Evolutionary conservation across 2,329 filamentous ascomycete genomes (phyloP).

Genomic region (Sporothrix schenckii): DNA sequence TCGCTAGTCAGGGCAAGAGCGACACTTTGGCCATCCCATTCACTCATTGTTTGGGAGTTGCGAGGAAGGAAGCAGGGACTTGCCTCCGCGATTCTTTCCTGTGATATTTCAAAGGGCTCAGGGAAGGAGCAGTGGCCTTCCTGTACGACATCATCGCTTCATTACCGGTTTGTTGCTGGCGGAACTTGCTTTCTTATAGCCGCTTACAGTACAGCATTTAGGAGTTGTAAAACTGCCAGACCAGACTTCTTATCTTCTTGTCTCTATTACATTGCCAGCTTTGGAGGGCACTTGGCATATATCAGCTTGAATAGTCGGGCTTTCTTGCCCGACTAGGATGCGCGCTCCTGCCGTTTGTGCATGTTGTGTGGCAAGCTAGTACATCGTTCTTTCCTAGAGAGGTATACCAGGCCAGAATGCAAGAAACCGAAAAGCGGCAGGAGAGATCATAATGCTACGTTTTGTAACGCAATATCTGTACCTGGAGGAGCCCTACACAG

Average conservation of each 20-base stretch:
- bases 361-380: neutral
- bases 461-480: neutral
- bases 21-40: neutral
- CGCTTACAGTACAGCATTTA: too few species aligned
- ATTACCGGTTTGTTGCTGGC: too few species aligned
- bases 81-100: neutral
- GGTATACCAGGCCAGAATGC: neutral
- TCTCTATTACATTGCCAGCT: too few species aligned
- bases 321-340: constrained; percentile 2
- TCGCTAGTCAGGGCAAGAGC: constrained; percentile 7
- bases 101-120: neutral
- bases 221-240: too few species aligned
- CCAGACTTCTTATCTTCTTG: too few species aligned
- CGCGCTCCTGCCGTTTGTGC: constrained; percentile 7
- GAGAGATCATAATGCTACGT: too few species aligned
- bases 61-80: neutral
- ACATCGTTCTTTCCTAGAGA: neutral
- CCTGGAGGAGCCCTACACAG: neutral
- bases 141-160: neutral
- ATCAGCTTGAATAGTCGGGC: neutral
- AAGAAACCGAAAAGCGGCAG: neutral
- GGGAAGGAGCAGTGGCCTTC: neutral
- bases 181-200: too few species aligned
- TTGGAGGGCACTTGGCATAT: neutral
- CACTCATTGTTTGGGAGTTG: neutral